phyloP scores from a whole-genome alignment of 352 stramenopile genomes.

The Globisporangium camurandrum region DNA sequence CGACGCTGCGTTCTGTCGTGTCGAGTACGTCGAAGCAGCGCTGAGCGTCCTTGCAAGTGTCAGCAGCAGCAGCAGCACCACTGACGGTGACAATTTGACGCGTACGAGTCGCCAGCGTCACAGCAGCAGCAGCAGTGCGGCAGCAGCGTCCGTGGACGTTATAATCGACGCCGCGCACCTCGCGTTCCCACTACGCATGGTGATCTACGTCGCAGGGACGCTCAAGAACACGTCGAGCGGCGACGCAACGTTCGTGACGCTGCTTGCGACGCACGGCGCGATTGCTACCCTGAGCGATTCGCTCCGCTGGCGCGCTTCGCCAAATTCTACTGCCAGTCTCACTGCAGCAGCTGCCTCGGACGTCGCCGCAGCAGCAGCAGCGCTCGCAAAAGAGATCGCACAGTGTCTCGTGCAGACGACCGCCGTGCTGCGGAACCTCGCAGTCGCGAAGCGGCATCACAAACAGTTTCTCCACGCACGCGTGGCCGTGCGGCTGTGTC shows the following conservation, averaged over 20 bases:
- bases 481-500: slow-evolving; percentile 40
- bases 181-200: slow-evolving; percentile 23
- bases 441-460: slow-evolving; percentile 40
- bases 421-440: slow-evolving; percentile 59
- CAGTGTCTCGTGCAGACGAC: slow-evolving; percentile 70
- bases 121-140: not conserved
- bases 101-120: not conserved
- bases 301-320: slow-evolving; percentile 38
- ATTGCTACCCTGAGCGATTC: slow-evolving; percentile 48
- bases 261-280: slow-evolving; percentile 55
- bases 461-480: slow-evolving; percentile 66
- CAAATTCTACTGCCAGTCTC: too few relatives aligned
- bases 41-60: slow-evolving; percentile 30
- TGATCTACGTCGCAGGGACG: slow-evolving; percentile 63
- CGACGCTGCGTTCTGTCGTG: slow-evolving; percentile 53
- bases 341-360: not conserved
- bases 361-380: not conserved
- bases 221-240: slow-evolving; percentile 70
- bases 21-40: slow-evolving; percentile 54
- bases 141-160: not conserved
- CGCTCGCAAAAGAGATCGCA: slow-evolving; percentile 44
- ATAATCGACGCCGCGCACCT: not conserved
- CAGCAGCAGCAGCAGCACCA: slow-evolving; percentile 7
- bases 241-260: slow-evolving; percentile 45
- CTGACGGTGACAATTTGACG: not conserved